phyloP scores from a whole-genome alignment of 75 land plant species.

The Cryptomeria japonica region DNA sequence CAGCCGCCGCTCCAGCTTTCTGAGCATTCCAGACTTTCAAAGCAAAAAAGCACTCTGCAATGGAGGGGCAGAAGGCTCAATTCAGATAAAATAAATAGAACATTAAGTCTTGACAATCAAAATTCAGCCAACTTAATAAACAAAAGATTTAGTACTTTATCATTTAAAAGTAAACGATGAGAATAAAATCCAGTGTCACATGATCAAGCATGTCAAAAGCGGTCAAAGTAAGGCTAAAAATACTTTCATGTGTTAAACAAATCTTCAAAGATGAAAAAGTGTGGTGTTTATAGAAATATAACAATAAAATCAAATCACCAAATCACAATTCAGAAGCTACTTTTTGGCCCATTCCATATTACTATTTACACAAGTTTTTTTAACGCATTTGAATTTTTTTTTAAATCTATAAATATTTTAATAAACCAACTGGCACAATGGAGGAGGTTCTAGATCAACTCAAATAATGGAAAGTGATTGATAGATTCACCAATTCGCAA shows the following conservation, averaged over 20 bases:
- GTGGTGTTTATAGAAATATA: background rate
- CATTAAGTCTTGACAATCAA: background rate
- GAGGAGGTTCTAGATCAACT: background rate
- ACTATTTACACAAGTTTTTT: background rate
- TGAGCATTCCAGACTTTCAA: constrained; percentile 66
- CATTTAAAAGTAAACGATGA: background rate
- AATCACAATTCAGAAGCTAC: background rate
- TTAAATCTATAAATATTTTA: background rate
- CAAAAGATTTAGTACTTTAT: background rate
- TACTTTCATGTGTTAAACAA: background rate
- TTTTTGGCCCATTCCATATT: background rate
- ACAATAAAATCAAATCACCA: too few species aligned
- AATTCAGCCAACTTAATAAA: background rate
- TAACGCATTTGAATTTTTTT: background rate
- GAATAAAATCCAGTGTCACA: background rate
- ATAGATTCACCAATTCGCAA: background rate
- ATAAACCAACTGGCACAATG: background rate
- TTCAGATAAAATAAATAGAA: background rate
- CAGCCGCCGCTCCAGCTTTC: constrained; percentile 63
- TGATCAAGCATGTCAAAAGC: background rate
- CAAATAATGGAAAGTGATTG: background rate
- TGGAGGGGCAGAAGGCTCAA: background rate
- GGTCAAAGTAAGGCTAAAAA: background rate
- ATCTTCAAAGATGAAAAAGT: background rate
- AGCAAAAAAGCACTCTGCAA: constrained; percentile 69